Percentiles rank a stretch among this genome's conserved stretches.
phyloP scores from a whole-genome alignment of 2,329 filamentous ascomycete genomes.

The Tolypocladium album region DNA sequence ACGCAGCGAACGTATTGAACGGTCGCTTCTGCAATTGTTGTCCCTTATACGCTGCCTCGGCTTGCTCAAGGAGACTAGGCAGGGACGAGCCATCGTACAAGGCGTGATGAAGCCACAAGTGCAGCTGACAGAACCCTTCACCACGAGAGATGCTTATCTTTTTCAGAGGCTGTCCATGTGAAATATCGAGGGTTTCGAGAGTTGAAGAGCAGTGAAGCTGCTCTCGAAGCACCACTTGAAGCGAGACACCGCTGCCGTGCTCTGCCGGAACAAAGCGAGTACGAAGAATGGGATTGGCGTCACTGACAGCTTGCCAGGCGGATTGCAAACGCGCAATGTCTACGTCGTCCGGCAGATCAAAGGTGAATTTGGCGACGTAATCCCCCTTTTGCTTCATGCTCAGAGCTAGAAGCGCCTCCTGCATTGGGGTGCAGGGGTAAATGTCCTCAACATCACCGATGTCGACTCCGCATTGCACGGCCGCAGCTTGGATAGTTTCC shows the following conservation, averaged over 20 bases:
- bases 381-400: slow-evolving; percentile 17
- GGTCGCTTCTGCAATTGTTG: background rate
- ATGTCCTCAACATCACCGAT: slow-evolving; percentile 20
- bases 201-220: slow-evolving; percentile 4
- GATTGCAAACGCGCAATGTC: slow-evolving; percentile 11
- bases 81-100: slow-evolving; percentile 25
- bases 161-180: background rate
- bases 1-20: slow-evolving; percentile 4
- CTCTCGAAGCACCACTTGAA: slow-evolving; percentile 7
- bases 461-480: background rate
- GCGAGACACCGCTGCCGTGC: background rate
- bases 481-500: background rate
- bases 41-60: slow-evolving; percentile 10
- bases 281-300: slow-evolving; percentile 19
- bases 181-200: background rate
- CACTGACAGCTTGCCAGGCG: slow-evolving; percentile 17
- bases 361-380: slow-evolving; percentile 21
- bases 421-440: slow-evolving; percentile 16
- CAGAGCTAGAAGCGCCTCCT: slow-evolving; percentile 25
- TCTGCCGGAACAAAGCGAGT: slow-evolving; percentile 17
- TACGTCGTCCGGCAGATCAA: slow-evolving; percentile 10
- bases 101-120: slow-evolving; percentile 24
- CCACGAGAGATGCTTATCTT: background rate
- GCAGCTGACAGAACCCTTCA: background rate
- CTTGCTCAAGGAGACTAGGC: slow-evolving; percentile 15